A percentile compares a stretch with the other conserved stretches of the same genome.
phyloP scores from a whole-genome alignment of 2,329 filamentous ascomycete genomes.

The Talaromyces funiculosus region DNA sequence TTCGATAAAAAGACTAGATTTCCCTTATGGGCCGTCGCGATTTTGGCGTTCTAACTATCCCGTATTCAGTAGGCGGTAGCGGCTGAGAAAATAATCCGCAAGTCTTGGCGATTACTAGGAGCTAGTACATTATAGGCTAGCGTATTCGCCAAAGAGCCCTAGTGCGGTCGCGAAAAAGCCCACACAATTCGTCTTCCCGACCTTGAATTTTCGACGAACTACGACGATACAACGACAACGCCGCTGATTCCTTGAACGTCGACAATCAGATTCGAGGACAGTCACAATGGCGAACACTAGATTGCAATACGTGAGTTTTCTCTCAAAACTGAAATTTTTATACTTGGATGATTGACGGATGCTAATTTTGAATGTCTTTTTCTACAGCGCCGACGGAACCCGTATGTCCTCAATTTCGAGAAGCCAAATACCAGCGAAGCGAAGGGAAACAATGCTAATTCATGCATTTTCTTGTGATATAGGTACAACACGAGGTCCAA shows the following conservation, averaged over 20 bases:
- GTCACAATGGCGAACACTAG: constrained; percentile 50
- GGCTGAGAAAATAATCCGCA: constrained; percentile 19
- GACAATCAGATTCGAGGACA: constrained; percentile 37
- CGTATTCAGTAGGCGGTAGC: constrained; percentile 27
- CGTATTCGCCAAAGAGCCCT: constrained; percentile 33
- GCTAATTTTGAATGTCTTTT: constrained; percentile 26
- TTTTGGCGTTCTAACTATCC: constrained; percentile 10
- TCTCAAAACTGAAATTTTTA: not conserved
- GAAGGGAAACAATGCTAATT: constrained; percentile 26
- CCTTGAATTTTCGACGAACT: constrained; percentile 36
- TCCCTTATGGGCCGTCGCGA: constrained; percentile 14
- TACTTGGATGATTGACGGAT: constrained; percentile 12
- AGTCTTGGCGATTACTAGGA: not conserved
- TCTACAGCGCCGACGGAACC: constrained; percentile 66
- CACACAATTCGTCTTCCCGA: constrained; percentile 37
- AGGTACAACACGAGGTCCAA: constrained; percentile 99
- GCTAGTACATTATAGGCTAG: constrained; percentile 27
- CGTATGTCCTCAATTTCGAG: constrained; percentile 52
- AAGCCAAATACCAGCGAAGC: not conserved
- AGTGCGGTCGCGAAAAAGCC: constrained; percentile 35
- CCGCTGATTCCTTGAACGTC: constrained; percentile 36
- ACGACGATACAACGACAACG: constrained; percentile 40
- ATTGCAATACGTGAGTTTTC: constrained; percentile 44
- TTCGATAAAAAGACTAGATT: constrained; percentile 3
- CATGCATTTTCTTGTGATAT: constrained; percentile 23